phyloP scores from a whole-genome alignment of 2,329 filamentous ascomycete genomes.

The Elsinoe fawcettii region DNA sequence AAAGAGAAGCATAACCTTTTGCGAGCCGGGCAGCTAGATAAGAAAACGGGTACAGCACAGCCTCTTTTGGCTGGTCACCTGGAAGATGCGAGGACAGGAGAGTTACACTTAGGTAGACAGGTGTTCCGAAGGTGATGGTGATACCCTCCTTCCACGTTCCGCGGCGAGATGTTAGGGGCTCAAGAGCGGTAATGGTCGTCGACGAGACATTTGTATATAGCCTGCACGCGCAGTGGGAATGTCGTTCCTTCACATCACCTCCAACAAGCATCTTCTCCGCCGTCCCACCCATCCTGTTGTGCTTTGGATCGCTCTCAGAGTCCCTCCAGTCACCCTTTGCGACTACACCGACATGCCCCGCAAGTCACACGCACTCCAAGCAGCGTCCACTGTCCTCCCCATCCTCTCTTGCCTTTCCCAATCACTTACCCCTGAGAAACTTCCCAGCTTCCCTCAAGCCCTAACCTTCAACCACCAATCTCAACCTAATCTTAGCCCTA shows the following conservation, averaged over 20 bases:
- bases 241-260: not conserved
- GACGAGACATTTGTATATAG: not conserved
- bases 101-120: not conserved
- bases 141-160: not conserved
- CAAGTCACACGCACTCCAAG: too few relatives aligned
- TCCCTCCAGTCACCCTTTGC: too few relatives aligned
- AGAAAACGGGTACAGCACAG: not conserved
- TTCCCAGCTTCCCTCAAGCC: too few relatives aligned
- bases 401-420: too few relatives aligned
- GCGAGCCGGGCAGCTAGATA: not conserved
- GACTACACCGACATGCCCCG: too few relatives aligned
- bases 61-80: not conserved
- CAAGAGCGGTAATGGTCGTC: too few relatives aligned
- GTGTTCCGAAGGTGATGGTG: not conserved
- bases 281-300: not conserved
- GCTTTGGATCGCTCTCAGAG: too few relatives aligned
- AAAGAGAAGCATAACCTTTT: not conserved
- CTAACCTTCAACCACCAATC: too few relatives aligned
- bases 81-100: not conserved
- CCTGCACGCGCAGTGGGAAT: not conserved
- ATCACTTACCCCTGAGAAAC: too few relatives aligned
- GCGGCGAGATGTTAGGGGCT: not conserved
- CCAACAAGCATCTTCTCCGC: not conserved
- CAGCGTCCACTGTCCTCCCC: too few relatives aligned
- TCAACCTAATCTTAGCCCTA: too few relatives aligned